phyloP scores from a whole-genome alignment of 208 protist species.

The Acanthamoeba culbertsoni region DNA sequence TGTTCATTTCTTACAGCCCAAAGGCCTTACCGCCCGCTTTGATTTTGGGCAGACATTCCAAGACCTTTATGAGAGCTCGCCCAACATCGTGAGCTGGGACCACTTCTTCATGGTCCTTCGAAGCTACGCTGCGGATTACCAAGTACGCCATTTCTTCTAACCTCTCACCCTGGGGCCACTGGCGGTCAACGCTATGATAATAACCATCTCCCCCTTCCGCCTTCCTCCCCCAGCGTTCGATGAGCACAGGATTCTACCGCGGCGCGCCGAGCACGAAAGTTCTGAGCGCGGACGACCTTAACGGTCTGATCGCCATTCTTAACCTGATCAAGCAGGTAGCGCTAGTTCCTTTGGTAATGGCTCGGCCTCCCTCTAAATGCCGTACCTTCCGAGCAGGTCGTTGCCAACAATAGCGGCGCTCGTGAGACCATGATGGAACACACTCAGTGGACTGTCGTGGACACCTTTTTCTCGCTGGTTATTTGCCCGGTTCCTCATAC shows the following conservation, averaged over 20 bases:
- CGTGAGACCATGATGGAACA: background rate
- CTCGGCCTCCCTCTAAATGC: background rate
- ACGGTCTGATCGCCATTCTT: conserved; percentile 5
- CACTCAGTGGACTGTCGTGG: background rate
- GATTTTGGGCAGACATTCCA: background rate
- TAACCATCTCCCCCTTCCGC: too few relatives aligned
- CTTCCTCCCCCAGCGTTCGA: background rate
- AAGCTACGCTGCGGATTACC: background rate
- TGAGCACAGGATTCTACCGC: background rate
- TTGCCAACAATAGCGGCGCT: background rate
- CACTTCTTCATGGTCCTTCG: conserved; percentile 12
- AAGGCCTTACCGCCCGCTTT: background rate
- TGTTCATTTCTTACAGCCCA: background rate
- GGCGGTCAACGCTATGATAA: background rate
- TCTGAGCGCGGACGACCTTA: background rate
- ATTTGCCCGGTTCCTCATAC: background rate
- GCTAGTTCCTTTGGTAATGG: background rate
- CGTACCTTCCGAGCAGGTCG: too few relatives aligned
- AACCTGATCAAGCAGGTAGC: conserved; percentile 9
- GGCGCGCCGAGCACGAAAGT: background rate
- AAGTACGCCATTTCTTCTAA: background rate
- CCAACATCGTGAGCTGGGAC: conserved; percentile 1
- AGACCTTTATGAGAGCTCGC: background rate
- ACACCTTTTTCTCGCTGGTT: background rate
- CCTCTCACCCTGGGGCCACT: background rate